Conservation (phyloP, 257 asterid species). For the Solanum okadae region DNA sequence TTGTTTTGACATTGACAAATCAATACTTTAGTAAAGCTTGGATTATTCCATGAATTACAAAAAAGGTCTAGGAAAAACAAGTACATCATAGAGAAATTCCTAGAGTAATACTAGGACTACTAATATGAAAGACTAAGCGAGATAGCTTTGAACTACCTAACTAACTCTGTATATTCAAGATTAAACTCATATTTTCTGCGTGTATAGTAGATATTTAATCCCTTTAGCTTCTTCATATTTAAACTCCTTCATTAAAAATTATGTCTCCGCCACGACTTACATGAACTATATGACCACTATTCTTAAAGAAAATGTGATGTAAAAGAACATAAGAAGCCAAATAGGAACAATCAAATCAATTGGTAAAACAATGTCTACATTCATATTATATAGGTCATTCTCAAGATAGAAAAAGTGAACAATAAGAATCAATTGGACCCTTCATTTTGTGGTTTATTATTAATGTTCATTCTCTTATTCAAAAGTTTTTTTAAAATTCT, state of each 20-base stretch:
- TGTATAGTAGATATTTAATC: too few relatives aligned
- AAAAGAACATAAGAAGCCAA: neutral
- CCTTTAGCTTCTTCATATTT: neutral
- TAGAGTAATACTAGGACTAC: neutral
- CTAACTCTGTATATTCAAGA: too few relatives aligned
- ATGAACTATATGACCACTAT: neutral
- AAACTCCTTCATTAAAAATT: neutral
- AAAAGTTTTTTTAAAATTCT: neutral
- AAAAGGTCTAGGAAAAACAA: neutral
- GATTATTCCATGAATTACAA: neutral
- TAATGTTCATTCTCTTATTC: neutral
- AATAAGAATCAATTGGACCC: neutral
- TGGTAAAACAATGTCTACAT: neutral
- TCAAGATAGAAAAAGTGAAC: neutral
- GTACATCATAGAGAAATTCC: neutral
- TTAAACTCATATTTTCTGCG: too few relatives aligned
- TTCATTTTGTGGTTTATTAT: neutral
- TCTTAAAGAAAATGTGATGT: neutral
- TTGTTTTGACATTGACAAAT: constrained; percentile 1
- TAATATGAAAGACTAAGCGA: neutral
- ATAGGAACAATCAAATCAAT: neutral
- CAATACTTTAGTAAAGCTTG: constrained; percentile 5
- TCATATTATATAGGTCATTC: neutral
- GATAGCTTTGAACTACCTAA: neutral
- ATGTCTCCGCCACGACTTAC: rapidly evolving